These are phyloP conservation scores for Periconia digitata DNA, from an alignment of 2,329 filamentous ascomycete species.

Conservation along the genomic window DNA sequence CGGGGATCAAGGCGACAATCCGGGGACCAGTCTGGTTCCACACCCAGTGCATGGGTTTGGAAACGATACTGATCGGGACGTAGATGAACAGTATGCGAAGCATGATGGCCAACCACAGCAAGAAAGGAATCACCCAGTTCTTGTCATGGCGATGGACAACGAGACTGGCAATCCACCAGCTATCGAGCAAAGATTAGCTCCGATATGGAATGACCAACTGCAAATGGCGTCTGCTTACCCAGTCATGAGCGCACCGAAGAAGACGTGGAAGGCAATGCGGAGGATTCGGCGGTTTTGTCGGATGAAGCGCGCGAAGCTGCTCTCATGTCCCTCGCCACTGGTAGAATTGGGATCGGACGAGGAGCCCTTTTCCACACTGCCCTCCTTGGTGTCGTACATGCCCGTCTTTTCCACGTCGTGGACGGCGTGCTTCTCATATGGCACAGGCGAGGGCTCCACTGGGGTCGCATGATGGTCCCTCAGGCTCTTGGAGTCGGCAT, in stretches of 20 bases:
- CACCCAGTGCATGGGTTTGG: slow-evolving; percentile 64
- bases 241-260: slow-evolving; percentile 54
- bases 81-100: slow-evolving; percentile 75
- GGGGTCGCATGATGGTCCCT: slow-evolving; percentile 19
- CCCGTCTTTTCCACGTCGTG: slow-evolving; percentile 39
- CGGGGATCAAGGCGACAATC: slow-evolving; percentile 64
- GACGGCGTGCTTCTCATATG: slow-evolving; percentile 25
- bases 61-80: slow-evolving; percentile 67
- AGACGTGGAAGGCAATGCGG: slow-evolving; percentile 44
- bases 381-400: slow-evolving; percentile 46
- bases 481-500: slow-evolving; percentile 10
- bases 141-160: slow-evolving; percentile 70
- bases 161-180: slow-evolving; percentile 77
- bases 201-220: neutral
- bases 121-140: slow-evolving; percentile 83
- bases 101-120: slow-evolving; percentile 74
- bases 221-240: slow-evolving; percentile 52
- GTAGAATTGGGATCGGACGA: slow-evolving; percentile 11
- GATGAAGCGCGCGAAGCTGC: slow-evolving; percentile 40
- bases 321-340: slow-evolving; percentile 34
- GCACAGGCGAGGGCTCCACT: too few species aligned
- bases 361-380: slow-evolving; percentile 39
- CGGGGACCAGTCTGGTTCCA: slow-evolving; percentile 68
- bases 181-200: slow-evolving; percentile 12
- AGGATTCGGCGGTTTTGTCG: too few species aligned